phyloP scores from a whole-genome alignment of 176 grass and related monocot species.

The Carex cristatella region DNA sequence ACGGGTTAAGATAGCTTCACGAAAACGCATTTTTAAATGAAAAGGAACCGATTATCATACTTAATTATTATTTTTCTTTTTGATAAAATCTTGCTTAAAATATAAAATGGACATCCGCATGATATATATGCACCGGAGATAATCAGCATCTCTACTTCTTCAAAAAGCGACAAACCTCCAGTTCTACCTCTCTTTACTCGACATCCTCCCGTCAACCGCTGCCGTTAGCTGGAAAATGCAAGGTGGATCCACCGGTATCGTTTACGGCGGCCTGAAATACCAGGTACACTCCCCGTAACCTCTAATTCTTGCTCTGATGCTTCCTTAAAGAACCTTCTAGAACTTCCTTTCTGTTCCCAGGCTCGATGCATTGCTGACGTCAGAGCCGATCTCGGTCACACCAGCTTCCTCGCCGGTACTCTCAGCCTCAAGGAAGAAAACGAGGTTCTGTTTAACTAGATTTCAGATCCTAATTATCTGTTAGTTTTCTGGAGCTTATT shows the following conservation, averaged over 20 bases:
- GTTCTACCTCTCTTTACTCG: neutral
- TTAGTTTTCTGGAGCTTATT: neutral
- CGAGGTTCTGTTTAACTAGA: conserved; percentile 41
- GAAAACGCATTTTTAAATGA: neutral
- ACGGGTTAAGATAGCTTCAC: neutral
- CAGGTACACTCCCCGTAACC: conserved; percentile 40
- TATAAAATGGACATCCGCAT: neutral
- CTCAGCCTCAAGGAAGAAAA: conserved; percentile 97
- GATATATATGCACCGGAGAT: neutral
- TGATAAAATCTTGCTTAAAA: too few relatives aligned
- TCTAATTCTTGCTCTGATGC: neutral
- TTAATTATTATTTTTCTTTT: too few relatives aligned
- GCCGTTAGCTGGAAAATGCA: conserved; percentile 42
- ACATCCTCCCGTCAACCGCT: neutral
- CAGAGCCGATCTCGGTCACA: conserved; percentile 51
- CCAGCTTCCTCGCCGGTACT: conserved; percentile 91
- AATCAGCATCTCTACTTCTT: neutral
- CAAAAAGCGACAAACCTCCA: neutral
- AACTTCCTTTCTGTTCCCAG: conserved; percentile 29
- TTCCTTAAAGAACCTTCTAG: conserved; percentile 12
- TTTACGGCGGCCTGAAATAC: conserved; percentile 93
- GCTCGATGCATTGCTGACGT: conserved; percentile 89
- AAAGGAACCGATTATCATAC: too few relatives aligned
- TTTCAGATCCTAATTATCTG: neutral
- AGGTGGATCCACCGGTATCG: conserved; percentile 78